These are phyloP conservation scores for Spencermartinsiella ligniputridi DNA, from an alignment of 1,139 yeast species.

Conservation along the genomic window DNA sequence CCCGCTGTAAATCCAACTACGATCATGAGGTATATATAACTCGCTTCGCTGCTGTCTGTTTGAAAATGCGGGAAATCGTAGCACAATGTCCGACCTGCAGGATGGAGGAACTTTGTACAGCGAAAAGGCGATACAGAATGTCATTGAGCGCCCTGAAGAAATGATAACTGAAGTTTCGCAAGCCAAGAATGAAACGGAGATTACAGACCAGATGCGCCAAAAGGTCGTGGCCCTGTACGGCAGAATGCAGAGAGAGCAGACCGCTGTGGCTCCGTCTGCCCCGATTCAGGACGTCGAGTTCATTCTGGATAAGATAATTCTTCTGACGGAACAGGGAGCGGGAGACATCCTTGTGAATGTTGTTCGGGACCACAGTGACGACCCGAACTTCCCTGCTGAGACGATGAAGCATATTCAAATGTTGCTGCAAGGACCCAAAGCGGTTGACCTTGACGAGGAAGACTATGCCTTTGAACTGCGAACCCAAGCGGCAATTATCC, in stretches of 20 bases:
- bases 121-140: not conserved
- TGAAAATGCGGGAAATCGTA: no score
- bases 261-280: not conserved
- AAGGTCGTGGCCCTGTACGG: not conserved
- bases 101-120: no score
- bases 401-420: constrained; percentile 30
- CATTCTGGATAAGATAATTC: constrained; percentile 24
- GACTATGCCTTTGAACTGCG: constrained; percentile 32
- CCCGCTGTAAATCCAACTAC: no score
- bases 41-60: no score
- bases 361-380: constrained; percentile 40
- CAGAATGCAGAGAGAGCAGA: not conserved
- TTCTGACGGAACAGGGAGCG: constrained; percentile 39
- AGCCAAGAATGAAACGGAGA: not conserved
- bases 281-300: constrained; percentile 7
- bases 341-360: constrained; percentile 40
- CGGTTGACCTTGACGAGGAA: constrained; percentile 10
- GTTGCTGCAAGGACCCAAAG: constrained; percentile 25
- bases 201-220: not conserved
- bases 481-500: constrained; percentile 39
- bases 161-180: not conserved
- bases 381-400: constrained; percentile 45
- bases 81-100: no score
- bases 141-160: not conserved
- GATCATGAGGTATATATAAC: no score